A percentile compares a stretch with the other conserved stretches of the same genome.
Conservation (phyloP, 805 yeast species). For the Cyberlindnera sargentensis region DNA sequence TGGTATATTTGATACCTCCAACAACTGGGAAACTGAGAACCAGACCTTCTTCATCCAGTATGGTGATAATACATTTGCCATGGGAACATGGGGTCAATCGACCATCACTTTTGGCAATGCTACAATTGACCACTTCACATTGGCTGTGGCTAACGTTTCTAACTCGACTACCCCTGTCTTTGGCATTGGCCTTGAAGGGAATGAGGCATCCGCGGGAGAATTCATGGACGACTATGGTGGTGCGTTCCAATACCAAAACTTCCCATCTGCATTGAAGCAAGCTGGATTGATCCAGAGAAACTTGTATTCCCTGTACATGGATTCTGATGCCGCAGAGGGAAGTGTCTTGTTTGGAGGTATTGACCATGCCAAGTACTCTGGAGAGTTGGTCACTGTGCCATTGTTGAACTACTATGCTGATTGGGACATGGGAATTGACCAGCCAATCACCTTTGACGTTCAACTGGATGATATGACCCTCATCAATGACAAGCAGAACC, state of each 20-base stretch:
- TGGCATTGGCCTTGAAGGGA: constrained; percentile 58
- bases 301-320: constrained; percentile 52
- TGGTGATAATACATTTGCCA: constrained; percentile 43
- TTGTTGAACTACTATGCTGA: constrained; percentile 19
- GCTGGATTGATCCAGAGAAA: constrained; percentile 44
- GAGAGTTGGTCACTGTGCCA: constrained; percentile 40
- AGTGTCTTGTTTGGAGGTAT: constrained; percentile 58
- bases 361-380: constrained; percentile 48
- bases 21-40: constrained; percentile 21
- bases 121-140: constrained; percentile 41
- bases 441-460: constrained; percentile 30
- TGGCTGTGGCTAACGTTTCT: constrained; percentile 60
- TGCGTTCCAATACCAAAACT: constrained; percentile 40
- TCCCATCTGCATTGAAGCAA: constrained; percentile 49
- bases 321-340: constrained; percentile 32
- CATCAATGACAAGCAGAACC: constrained; percentile 34
- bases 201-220: constrained; percentile 39
- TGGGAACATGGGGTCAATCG: constrained; percentile 60
- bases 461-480: neutral
- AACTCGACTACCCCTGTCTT: constrained; percentile 56
- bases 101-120: constrained; percentile 40
- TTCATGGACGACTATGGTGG: constrained; percentile 24
- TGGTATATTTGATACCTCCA: constrained; percentile 22
- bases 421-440: constrained; percentile 21
- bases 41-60: constrained; percentile 34